Evolutionary conservation across 192 early-diverging fungal species (phyloP), one percentile per base, ranked within the genome.

Genomic region (Rhizoclosmatium globosum): DNA sequence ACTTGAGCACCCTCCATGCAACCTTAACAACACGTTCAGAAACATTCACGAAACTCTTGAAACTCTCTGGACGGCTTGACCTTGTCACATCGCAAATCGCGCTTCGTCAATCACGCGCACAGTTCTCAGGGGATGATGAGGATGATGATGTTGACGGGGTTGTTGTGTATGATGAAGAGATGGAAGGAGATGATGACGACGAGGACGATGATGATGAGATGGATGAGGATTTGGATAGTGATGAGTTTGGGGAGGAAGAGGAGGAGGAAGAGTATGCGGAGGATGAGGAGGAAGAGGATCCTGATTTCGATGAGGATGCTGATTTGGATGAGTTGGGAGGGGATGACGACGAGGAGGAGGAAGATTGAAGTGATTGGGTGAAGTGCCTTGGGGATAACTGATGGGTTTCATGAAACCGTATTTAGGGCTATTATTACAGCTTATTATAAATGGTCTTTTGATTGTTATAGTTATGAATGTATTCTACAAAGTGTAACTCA

Each of bases 61-160:
- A 81, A 50, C 76, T 89, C 19, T 68, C 64, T 57, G 87, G 87
- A 0, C 76, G 87, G 41, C 78, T 89, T 38, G 87, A 89, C 68
- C 68, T 89, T 70, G 78, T 85, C 0, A 67, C 79, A 19, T 76
- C 64, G 50, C 85, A 85, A 68, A 83, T 81, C 48, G 66, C 71
- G 17, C 39, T 82, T 46, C 62, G 82, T 6, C 68, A 58, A 47
- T 44, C 58, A 41, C 74, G 62, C 21, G 74, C 62, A n/a, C 60
- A 48, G 39, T 17, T 47, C 19, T 58, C 44, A 19, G 43, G 31
- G 11, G 68, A 47, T 23, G 71, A 13, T 38, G 68, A 62, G 9
- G 64, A 41, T 2, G 79, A 78, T 7, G 69, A 68, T 64, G 83
- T 60, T 3, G 75, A 64, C 23, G 79, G 77, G 47, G 82, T 77